Base-by-base conservation (phyloP, 805 yeast species). In the Candida mattraensis region DNA sequence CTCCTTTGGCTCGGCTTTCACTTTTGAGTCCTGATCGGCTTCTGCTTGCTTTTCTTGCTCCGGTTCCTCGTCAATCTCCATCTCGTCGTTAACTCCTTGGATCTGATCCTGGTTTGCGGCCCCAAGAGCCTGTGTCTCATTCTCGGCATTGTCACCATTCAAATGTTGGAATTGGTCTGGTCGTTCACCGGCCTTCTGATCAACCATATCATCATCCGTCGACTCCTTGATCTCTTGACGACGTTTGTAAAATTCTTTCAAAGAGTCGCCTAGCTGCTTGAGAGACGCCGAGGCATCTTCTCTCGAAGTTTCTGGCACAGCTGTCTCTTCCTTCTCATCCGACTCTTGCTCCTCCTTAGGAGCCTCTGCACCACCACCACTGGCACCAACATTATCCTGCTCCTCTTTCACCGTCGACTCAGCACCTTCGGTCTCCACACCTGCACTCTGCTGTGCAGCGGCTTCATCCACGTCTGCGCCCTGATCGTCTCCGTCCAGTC, bases 71-170 rank as follows among this genome's bases (percentile, higher is more conserved):
- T 86, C 93, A 47, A 86, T 82, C 1, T 91, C 93, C 72, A 72
- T 78, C 7, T 83, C 84, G 38, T 86, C 88, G 55, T 88, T 82
- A 40, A 89, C 73, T 1, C 80, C 58, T 55, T 87, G 93, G 11
- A 75, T 66, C 52, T 84, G 88, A 29, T 88, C 96, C 51, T 80
- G 74, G 41, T 78, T 77, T 5, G 96, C 95, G 28, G 89, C 80
- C 15, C 98, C 98, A 33, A 93, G 64, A 1, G 98, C 99, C 60
- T 93, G 98, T 0, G 95, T 86, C 32, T 86, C 89, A 37, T 66
- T 70, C 18, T 82, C 79, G 3, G 91, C 77, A 42, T 83, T 82
- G 29, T 82, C 89, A 30, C 88, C 89, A 24, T 84, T 87, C 33
- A 83, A 68, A 51, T 86, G 93, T 54, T 86, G 87, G 58, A 87